Evolutionary conservation across 352 stramenopile species (phyloP).

Genomic region (Thalassiosira mediterranea): DNA sequence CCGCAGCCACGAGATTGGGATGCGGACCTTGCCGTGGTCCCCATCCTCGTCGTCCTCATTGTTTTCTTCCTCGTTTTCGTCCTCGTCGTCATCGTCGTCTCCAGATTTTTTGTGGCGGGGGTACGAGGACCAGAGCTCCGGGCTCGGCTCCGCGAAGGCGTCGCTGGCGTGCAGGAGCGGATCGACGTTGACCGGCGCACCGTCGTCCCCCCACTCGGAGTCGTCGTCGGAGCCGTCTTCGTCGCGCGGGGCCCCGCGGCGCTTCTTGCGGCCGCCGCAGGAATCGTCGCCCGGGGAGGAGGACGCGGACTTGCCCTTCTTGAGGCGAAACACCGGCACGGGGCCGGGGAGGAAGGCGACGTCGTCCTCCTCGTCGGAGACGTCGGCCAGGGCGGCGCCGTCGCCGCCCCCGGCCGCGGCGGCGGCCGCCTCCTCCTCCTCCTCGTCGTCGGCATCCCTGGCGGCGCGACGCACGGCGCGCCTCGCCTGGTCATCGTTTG

Average conservation of each 20-base stretch:
- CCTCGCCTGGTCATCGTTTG: too few species aligned
- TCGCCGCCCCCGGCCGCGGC: conserved; percentile 1
- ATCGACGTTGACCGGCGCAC: conserved; percentile 25
- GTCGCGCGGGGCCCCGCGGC: not conserved
- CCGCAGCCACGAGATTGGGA: conserved; percentile 67
- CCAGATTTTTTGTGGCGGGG: conserved; percentile 7
- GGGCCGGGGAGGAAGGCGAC: conserved; percentile 19
- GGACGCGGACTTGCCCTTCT: conserved; percentile 12
- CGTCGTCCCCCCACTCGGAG: conserved; percentile 16
- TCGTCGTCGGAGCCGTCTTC: conserved; percentile 13
- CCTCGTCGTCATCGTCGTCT: conserved; percentile 13
- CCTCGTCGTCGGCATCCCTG: conserved; percentile 8
- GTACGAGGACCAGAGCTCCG: conserved; percentile 25
- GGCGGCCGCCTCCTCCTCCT: conserved; percentile 11
- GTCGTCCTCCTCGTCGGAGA: conserved; percentile 35
- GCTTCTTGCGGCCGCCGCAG: conserved; percentile 10
- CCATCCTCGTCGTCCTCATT: not conserved
- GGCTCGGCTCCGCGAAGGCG: conserved; percentile 7
- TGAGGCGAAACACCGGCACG: conserved; percentile 21
- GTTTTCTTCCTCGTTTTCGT: conserved; percentile 14
- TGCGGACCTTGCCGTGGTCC: conserved; percentile 12
- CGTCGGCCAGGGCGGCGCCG: conserved; percentile 9
- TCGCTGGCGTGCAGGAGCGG: conserved; percentile 18
- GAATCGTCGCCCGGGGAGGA: not conserved
- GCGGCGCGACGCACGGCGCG: too few species aligned